These are phyloP conservation scores for Phylloporus sp. DNA, from an alignment of 768 basidiomycete species.

Conservation along the genomic window DNA sequence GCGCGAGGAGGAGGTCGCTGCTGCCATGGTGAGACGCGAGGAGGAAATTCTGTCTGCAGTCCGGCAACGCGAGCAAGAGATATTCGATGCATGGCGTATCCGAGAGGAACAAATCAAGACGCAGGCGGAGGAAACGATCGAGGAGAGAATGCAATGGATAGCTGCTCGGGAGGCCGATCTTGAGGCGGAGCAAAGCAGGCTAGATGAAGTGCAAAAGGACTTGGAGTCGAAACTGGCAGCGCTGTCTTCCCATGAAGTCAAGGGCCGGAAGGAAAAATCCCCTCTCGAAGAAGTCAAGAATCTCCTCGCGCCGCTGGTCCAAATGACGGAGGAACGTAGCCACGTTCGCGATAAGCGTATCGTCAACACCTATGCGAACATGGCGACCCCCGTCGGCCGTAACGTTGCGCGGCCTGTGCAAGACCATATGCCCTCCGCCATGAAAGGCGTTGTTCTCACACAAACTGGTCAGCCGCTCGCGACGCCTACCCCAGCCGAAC, in stretches of 20 bases:
- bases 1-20: slow-evolving; percentile 66
- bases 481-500: slow-evolving; percentile 65
- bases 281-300: slow-evolving; percentile 78
- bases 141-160: slow-evolving; percentile 44
- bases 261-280: slow-evolving; percentile 46
- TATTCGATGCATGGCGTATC: slow-evolving; percentile 52
- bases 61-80: slow-evolving; percentile 55
- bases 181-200: slow-evolving; percentile 43
- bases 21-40: slow-evolving; percentile 59
- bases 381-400: slow-evolving; percentile 51
- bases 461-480: slow-evolving; percentile 68
- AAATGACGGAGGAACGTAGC: slow-evolving; percentile 30
- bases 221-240: slow-evolving; percentile 46
- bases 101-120: slow-evolving; percentile 47
- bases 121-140: slow-evolving; percentile 41
- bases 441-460: slow-evolving; percentile 77
- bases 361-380: slow-evolving; percentile 17
- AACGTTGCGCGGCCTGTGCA: slow-evolving; percentile 20
- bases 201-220: slow-evolving; percentile 44
- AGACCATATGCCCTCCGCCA: slow-evolving; percentile 44
- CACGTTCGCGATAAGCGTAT: slow-evolving; percentile 19
- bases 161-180: slow-evolving; percentile 50
- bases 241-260: slow-evolving; percentile 36
- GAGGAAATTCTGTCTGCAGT: slow-evolving; percentile 70
- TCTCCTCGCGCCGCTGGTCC: slow-evolving; percentile 48